A percentile compares a stretch with the other conserved stretches of the same genome.
Evolutionary conservation across 2,329 filamentous ascomycete species (phyloP).

Genomic region (Alternaria angustiovoidea): DNA sequence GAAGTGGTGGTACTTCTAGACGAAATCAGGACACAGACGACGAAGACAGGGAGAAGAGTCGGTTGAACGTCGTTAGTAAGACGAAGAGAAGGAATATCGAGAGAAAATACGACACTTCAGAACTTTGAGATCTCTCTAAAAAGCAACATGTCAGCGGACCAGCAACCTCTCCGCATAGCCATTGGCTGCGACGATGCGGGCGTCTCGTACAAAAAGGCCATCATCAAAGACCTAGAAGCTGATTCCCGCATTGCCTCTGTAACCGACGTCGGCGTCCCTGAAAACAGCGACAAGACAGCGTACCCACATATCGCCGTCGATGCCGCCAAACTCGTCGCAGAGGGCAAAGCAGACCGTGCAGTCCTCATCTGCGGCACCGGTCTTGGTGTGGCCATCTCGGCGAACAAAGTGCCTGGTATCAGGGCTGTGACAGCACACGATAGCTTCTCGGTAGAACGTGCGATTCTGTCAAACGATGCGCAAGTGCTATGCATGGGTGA

Average conservation of each 20-base stretch:
- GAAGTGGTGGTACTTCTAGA: constrained; percentile 4
- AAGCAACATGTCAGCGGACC: constrained; percentile 19
- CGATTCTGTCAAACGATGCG: constrained; percentile 83
- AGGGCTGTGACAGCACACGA: constrained; percentile 91
- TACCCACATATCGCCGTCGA: constrained; percentile 82
- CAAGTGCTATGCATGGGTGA: constrained; percentile 89
- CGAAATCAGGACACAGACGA: constrained; percentile 10
- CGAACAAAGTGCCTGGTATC: constrained; percentile 86
- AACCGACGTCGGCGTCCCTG: constrained; percentile 76
- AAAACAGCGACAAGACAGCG: constrained; percentile 74
- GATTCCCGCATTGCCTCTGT: constrained; percentile 73
- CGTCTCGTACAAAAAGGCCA: constrained; percentile 77
- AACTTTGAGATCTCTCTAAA: constrained; percentile 28
- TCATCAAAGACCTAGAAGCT: constrained; percentile 75
- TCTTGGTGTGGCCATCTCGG: constrained; percentile 85
- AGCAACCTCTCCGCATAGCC: constrained; percentile 62
- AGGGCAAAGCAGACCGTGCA: constrained; percentile 76
- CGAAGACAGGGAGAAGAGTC: neutral
- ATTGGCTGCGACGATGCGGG: constrained; percentile 77
- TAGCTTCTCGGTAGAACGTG: constrained; percentile 81
- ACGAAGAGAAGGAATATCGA: constrained; percentile 28
- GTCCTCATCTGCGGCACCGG: constrained; percentile 87
- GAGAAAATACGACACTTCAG: constrained; percentile 44
- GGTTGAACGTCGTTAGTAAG: constrained; percentile 19
- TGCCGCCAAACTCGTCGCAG: constrained; percentile 70